phyloP scores from a whole-genome alignment of 257 asterid species.

The Solanum chilense region DNA sequence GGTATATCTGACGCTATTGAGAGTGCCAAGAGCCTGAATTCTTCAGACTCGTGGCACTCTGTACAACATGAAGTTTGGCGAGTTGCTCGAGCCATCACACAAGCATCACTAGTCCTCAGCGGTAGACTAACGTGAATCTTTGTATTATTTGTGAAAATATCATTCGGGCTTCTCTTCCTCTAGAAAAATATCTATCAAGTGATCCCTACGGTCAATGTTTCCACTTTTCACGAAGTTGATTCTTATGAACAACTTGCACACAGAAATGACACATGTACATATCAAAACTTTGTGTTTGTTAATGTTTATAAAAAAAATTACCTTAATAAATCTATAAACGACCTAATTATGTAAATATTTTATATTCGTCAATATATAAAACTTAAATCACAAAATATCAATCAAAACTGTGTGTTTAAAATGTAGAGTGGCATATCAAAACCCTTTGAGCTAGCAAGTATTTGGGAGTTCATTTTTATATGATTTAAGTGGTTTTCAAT shows the following conservation, averaged over 20 bases:
- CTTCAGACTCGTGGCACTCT: conserved; percentile 36
- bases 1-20: conserved; percentile 63
- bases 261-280: neutral
- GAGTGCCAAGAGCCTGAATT: conserved; percentile 31
- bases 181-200: neutral
- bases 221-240: neutral
- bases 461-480: no score
- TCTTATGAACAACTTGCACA: neutral
- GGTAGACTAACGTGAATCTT: conserved; percentile 39
- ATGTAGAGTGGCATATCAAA: no score
- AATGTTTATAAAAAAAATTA: no score
- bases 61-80: conserved; percentile 86
- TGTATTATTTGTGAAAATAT: neutral
- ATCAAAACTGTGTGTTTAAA: no score
- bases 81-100: conserved; percentile 74
- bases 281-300: no score
- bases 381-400: no score
- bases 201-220: accelerated
- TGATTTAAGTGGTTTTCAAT: no score
- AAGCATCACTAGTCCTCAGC: conserved; percentile 58
- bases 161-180: neutral
- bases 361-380: no score
- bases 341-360: no score
- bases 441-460: no score
- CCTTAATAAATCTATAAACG: no score